phyloP scores from a whole-genome alignment of 106 monocot genomes.

The Dendrobium officinale region DNA sequence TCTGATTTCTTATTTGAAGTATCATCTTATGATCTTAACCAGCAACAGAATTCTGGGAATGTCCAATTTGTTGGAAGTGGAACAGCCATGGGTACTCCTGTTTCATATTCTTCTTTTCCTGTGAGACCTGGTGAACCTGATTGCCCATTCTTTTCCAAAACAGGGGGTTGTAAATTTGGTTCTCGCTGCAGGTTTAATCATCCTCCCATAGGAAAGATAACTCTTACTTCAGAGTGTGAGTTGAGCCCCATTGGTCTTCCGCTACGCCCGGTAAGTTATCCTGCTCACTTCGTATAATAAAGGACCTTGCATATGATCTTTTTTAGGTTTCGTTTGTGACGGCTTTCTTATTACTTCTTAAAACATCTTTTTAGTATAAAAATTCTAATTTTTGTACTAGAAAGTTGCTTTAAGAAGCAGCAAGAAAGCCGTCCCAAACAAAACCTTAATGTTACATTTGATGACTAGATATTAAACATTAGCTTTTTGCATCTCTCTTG shows the following conservation, averaged over 20 bases:
- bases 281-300: not conserved
- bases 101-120: conserved; percentile 65
- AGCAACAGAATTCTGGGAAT: conserved; percentile 36
- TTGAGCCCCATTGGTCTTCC: conserved; percentile 92
- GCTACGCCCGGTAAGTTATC: conserved; percentile 60
- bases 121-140: conserved; percentile 85
- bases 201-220: conserved; percentile 49
- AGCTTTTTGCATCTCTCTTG: not conserved
- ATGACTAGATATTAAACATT: not conserved
- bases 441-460: not conserved
- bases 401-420: no score
- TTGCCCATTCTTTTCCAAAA: conserved; percentile 93
- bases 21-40: not conserved
- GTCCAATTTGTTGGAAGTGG: conserved; percentile 47
- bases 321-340: not conserved
- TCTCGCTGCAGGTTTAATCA: conserved; percentile 85
- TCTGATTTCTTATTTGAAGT: no score
- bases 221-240: conserved; percentile 63
- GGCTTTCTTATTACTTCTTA: no score
- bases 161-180: conserved; percentile 96
- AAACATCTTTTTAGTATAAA: no score
- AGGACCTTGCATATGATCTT: not conserved
- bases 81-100: conserved; percentile 24
- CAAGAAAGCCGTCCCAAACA: no score
- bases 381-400: no score